These are phyloP conservation scores for Tulasnella calospora DNA, from an alignment of 768 basidiomycete species.

Conservation along the genomic window DNA sequence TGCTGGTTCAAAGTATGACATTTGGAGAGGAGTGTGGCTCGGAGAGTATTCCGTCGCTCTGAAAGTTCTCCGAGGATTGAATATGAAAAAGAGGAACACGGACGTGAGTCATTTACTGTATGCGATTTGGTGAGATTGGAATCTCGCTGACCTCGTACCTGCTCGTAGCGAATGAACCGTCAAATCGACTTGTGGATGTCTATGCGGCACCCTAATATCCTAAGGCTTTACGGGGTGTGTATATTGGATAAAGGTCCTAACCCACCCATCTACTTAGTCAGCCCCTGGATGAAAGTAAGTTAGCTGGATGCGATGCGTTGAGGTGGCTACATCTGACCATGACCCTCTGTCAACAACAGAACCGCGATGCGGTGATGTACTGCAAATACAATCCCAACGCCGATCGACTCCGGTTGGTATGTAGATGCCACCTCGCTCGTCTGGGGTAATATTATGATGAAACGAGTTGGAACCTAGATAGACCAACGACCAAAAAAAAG, in stretches of 20 bases:
- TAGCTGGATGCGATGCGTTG: neutral
- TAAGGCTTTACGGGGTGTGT: conserved; percentile 9
- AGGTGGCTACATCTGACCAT: neutral
- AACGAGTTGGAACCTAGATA: neutral
- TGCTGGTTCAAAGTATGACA: conserved; percentile 20
- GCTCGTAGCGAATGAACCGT: conserved; percentile 11
- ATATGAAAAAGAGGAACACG: neutral
- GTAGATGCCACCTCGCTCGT: neutral
- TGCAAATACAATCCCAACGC: conserved; percentile 5
- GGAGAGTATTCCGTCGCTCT: conserved; percentile 16
- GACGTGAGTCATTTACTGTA: neutral
- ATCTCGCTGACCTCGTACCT: neutral
- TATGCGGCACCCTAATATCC: conserved; percentile 15
- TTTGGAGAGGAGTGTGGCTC: conserved; percentile 20
- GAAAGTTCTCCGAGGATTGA: conserved; percentile 15
- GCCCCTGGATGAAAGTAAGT: conserved; percentile 20
- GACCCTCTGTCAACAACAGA: neutral
- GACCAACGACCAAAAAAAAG: conserved; percentile 18
- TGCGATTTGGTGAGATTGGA: neutral
- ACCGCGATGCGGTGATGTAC: conserved; percentile 23
- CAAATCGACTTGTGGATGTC: conserved; percentile 22
- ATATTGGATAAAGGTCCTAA: conserved; percentile 7
- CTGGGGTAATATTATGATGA: neutral
- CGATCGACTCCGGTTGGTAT: conserved; percentile 19
- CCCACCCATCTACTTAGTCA: conserved; percentile 11